Percentiles rank a stretch among this genome's conserved stretches.
These are phyloP conservation scores for Tricholoma hemisulphureum DNA, from an alignment of 768 basidiomycete genomes.

Conservation along the genomic window DNA sequence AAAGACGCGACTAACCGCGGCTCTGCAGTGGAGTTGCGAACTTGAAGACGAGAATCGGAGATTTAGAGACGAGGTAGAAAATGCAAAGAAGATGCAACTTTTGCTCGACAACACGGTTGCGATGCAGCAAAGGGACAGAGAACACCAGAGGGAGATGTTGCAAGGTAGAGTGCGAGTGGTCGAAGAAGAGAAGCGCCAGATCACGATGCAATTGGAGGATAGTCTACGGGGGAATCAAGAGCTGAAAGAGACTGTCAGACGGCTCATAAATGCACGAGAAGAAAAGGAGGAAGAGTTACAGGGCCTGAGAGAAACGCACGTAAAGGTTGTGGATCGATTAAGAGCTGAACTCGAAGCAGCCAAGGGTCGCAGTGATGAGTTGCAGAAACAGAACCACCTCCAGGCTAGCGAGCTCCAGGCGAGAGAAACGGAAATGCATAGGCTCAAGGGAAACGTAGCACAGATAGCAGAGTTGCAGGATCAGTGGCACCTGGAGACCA, in stretches of 20 bases:
- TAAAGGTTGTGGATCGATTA: neutral
- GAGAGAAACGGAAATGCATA: conserved; percentile 13
- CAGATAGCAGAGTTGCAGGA: conserved; percentile 8
- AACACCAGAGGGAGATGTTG: neutral
- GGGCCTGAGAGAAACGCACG: neutral
- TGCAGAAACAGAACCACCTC: neutral
- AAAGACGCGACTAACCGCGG: neutral
- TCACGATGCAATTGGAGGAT: neutral
- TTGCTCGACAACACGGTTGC: neutral
- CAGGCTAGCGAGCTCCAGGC: conserved; percentile 7
- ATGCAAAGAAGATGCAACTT: neutral
- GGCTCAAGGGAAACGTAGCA: conserved; percentile 5
- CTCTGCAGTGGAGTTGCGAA: neutral
- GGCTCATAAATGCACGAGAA: neutral
- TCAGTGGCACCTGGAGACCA: conserved; percentile 19
- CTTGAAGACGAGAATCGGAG: neutral
- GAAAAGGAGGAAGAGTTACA: neutral
- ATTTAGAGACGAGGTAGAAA: neutral
- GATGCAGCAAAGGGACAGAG: conserved; percentile 4
- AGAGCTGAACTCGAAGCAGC: neutral
- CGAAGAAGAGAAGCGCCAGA: neutral
- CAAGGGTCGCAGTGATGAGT: neutral
- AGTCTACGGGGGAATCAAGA: neutral
- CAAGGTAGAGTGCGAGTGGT: neutral
- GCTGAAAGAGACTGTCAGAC: neutral